Evolutionary conservation across 768 basidiomycete genomes (phyloP), one percentile per base, ranked within the genome.

Genomic region (Phaeotremella skinneri): DNA sequence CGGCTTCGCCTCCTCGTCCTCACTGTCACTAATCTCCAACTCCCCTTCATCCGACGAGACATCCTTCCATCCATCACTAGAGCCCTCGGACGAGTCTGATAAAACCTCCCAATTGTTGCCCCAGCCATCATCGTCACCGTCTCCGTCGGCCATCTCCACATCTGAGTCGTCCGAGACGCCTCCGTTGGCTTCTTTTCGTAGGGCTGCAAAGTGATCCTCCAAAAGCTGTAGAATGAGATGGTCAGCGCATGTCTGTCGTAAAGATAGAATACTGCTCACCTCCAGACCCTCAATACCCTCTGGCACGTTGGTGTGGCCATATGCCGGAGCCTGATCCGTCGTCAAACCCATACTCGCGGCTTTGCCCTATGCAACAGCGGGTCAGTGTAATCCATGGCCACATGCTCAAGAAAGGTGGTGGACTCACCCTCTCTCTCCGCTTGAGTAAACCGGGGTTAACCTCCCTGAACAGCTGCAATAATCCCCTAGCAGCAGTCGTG

Each of bases 401-500:
- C 53, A 56, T 20, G 17, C 17, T 48, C n/a, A 32, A 30, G 49
- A 57, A 11, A 42, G 17, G 25, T 4, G 47, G 55, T 34, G 29
- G 23, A 73, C 85, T 52, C 63, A 90, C 89, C 67, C 92, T 79
- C 72, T 98, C 94, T 57, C 90, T 81, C 62, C 85, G 81, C 77
- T 91, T 94, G 67, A 99, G 81, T 83, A 98, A 83, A 5, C 85
- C 86, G 1, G 96, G 96, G 75, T 97, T 96, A 58, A 94, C 89
- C 69, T 98, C 93, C n/a, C 96, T 82, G 79, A 89, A 99, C 16
- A 98, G 80, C 73, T 88, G 89, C 52, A 98, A 78, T 48, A 99
- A 73, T 14, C 91, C 89, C 26, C 96, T 81, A 2, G 90, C 87
- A 45, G 89, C 91, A n/a, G 89, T 85, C 5, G 87, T 86, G 42